Evolutionary conservation across 108 stramenopile species (phyloP), one percentile per base, ranked within the genome.

Genomic region (Skeletonema costatum): DNA sequence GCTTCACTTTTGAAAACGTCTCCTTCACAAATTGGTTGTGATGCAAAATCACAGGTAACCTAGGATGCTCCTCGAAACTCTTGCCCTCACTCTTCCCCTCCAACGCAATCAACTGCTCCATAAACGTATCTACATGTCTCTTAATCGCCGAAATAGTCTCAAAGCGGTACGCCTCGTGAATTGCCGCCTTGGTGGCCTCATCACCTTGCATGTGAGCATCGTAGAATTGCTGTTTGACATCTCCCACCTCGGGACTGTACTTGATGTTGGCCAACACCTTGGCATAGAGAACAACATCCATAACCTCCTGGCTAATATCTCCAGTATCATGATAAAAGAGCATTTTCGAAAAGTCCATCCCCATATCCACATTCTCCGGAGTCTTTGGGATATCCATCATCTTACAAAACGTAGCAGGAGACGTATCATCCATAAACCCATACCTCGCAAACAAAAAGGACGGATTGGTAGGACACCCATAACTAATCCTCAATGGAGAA

Each of bases 131-230:
- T 2, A 89, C 88, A 64, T 92, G 91, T 25, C 73, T 85, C 65
- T 77, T 78, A 71, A 92, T 68, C 35, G 76, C 71, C 9, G 65
- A 60, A 29, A 83, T 65, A 11, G 78, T 85, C 48, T 92, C 85
- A 72, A 78, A 78, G 5, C 74, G 60, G 73, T 76, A 90, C 39
- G 87, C 78, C 30, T 87, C 73, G 59, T 88, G 87, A 61, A 89
- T 73, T 5, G 48, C 53, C 10, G 60, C 62, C 66, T 86, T 87
- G n/a, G 70, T 76, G 6, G n/a, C 67, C 66, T 76, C 73, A 58
- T 92, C 85, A 5, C 87, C 87, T 6, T 16, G 16, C 71, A 87
- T 68, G 53, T 85, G 83, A 6, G 91, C 89, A 39, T 88, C 31
- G 61, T 90, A 88, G 66, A 88, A 90, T n/a, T 60, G 64, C 51